Evolutionary conservation across 2,329 filamentous ascomycete genomes (phyloP).

Genomic region (Nothophaeocryptopus gaeumannii): DNA sequence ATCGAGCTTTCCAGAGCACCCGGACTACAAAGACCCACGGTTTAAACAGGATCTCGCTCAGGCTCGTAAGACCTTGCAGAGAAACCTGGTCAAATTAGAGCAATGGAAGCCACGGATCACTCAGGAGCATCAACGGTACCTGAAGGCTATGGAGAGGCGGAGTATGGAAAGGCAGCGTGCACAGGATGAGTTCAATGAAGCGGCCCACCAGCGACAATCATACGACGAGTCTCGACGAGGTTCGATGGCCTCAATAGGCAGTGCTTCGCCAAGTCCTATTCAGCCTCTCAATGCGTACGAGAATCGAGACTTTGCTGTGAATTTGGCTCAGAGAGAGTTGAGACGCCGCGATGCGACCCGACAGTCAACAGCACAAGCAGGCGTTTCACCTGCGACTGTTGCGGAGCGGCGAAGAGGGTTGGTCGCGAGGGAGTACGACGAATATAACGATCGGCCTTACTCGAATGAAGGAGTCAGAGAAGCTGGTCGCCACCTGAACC

Average conservation of each 20-base stretch:
- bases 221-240: conserved; percentile 16
- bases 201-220: conserved; percentile 12
- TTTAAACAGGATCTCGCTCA: conserved; percentile 53
- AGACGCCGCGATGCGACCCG: conserved; percentile 62
- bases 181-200: conserved; percentile 20
- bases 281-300: conserved; percentile 62
- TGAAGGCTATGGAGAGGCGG: conserved; percentile 48
- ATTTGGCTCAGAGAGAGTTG: conserved; percentile 71
- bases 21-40: conserved; percentile 66
- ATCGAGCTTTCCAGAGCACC: conserved; percentile 70
- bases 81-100: conserved; percentile 70
- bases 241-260: conserved; percentile 15
- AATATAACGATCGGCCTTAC: conserved; percentile 5
- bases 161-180: conserved; percentile 29
- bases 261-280: conserved; percentile 13
- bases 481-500: conserved; percentile 24
- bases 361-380: conserved; percentile 50
- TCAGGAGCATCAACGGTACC: conserved; percentile 66
- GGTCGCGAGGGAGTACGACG: conserved; percentile 24
- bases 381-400: conserved; percentile 48
- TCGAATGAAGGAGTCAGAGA: conserved; percentile 26
- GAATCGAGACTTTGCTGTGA: conserved; percentile 72
- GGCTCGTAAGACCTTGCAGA: conserved; percentile 61
- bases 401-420: conserved; percentile 29
- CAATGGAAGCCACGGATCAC: conserved; percentile 75